Evolutionary conservation across 352 stramenopile genomes (phyloP).

Genomic region (Phytopythium helicoides): DNA sequence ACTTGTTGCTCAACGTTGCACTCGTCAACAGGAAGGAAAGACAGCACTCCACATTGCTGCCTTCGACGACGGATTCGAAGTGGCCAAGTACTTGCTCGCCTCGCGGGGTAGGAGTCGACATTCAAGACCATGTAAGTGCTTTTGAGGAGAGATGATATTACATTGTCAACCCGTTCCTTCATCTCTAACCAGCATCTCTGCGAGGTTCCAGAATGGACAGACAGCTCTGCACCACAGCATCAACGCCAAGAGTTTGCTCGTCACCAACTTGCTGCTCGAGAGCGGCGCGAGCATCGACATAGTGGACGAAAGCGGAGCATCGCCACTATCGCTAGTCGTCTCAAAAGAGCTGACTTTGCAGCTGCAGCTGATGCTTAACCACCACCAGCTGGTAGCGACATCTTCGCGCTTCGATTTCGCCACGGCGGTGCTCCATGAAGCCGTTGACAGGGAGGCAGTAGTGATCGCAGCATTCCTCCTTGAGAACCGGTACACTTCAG

Average conservation of each 20-base stretch:
- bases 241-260: conserved; percentile 17
- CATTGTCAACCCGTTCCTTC: too few species aligned
- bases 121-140: conserved; percentile 16
- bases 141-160: too few species aligned
- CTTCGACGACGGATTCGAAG: conserved; percentile 16
- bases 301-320: conserved; percentile 9
- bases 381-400: conserved; percentile 19
- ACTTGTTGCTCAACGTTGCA: not conserved
- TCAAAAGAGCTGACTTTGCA: conserved; percentile 13
- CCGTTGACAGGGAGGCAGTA: conserved; percentile 5
- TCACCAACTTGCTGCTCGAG: conserved; percentile 20
- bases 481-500: conserved; percentile 16
- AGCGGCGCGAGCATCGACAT: conserved; percentile 15
- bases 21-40: conserved; percentile 17
- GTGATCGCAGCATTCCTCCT: conserved; percentile 15
- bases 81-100: conserved; percentile 25
- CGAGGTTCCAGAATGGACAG: conserved; percentile 13
- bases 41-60: conserved; percentile 22
- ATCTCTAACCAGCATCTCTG: not conserved
- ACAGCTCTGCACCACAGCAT: conserved; percentile 25
- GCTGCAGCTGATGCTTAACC: conserved; percentile 31
- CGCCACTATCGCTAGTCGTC: conserved; percentile 15
- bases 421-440: conserved; percentile 8
- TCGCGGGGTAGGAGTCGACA: conserved; percentile 7
- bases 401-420: conserved; percentile 14